phyloP scores from a whole-genome alignment of 345 rosid species.

The Crucihimalaya himalaica region DNA sequence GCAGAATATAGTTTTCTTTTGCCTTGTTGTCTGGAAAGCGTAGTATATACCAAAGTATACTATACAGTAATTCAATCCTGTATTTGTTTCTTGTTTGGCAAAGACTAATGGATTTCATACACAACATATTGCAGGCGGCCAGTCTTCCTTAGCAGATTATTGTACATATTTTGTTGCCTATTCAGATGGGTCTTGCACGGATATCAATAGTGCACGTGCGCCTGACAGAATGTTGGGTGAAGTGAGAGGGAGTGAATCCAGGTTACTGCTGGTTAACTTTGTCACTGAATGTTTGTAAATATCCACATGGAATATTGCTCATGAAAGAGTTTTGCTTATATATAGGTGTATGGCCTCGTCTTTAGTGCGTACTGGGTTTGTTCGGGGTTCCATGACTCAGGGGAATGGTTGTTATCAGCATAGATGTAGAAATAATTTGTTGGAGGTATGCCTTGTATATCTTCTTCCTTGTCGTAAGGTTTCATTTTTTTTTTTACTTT shows the following conservation, averaged over 20 bases:
- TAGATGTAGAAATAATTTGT: slow-evolving; percentile 71
- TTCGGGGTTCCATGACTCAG: slow-evolving; percentile 86
- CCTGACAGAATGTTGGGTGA: slow-evolving; percentile 99
- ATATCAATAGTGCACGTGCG: slow-evolving; percentile 84
- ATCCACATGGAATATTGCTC: slow-evolving; percentile 7
- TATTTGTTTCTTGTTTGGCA: neutral
- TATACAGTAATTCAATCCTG: neutral
- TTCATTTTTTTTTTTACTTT: neutral
- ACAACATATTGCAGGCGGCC: slow-evolving; percentile 73
- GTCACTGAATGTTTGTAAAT: neutral
- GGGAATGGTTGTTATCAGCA: slow-evolving; percentile 99
- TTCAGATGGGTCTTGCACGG: slow-evolving; percentile 99
- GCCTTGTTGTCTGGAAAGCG: neutral
- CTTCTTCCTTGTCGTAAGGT: neutral
- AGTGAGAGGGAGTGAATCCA: slow-evolving; percentile 89
- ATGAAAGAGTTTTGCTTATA: slow-evolving; percentile 33
- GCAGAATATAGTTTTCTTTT: neutral
- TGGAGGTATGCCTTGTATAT: slow-evolving; percentile 63
- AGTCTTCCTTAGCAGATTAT: slow-evolving; percentile 96
- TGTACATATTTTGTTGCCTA: slow-evolving; percentile 98
- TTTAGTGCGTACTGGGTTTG: slow-evolving; percentile 91
- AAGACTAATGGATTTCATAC: neutral
- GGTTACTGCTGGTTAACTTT: slow-evolving; percentile 51
- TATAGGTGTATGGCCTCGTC: slow-evolving; percentile 98
- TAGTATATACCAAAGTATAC: neutral